Conservation (phyloP, 257 asterid genomes). For the Lycium barbarum region DNA sequence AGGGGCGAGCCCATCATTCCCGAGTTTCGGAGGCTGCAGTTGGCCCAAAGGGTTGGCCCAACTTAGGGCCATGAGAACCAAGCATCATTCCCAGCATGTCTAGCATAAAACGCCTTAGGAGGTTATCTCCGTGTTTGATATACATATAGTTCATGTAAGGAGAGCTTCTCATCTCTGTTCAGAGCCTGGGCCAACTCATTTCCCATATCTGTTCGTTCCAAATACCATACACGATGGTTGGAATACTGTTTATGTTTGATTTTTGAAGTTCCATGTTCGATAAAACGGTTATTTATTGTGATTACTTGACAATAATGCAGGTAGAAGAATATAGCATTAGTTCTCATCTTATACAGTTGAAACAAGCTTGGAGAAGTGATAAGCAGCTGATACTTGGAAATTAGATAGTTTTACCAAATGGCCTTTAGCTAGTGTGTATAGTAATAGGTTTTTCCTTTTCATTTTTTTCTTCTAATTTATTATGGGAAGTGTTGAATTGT, state of each 20-base stretch:
- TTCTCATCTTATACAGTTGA: slow-evolving; percentile 69
- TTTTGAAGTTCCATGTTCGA: background rate
- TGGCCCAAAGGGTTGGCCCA: background rate
- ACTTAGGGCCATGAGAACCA: too few relatives aligned
- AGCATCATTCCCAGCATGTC: background rate
- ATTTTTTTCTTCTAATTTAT: slow-evolving; percentile 25
- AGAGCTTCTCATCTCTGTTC: background rate
- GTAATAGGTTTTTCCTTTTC: slow-evolving; percentile 21
- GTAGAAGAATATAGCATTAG: slow-evolving; percentile 82
- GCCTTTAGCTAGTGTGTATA: slow-evolving; percentile 31
- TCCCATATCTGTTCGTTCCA: slow-evolving; percentile 7
- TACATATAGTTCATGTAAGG: background rate
- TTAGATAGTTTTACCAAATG: slow-evolving; percentile 31
- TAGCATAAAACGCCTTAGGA: background rate
- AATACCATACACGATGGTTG: background rate
- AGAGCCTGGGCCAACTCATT: background rate
- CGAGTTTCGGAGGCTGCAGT: background rate
- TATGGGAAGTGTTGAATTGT: slow-evolving; percentile 29
- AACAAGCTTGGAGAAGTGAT: slow-evolving; percentile 54
- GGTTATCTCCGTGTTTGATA: background rate
- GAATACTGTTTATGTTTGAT: background rate
- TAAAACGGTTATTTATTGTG: background rate
- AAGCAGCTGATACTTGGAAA: slow-evolving; percentile 39
- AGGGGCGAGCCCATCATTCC: background rate
- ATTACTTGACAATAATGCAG: slow-evolving; percentile 46